These are phyloP conservation scores for Camptophora hylomeconis DNA, from an alignment of 2,329 filamentous ascomycete genomes.

Conservation along the genomic window DNA sequence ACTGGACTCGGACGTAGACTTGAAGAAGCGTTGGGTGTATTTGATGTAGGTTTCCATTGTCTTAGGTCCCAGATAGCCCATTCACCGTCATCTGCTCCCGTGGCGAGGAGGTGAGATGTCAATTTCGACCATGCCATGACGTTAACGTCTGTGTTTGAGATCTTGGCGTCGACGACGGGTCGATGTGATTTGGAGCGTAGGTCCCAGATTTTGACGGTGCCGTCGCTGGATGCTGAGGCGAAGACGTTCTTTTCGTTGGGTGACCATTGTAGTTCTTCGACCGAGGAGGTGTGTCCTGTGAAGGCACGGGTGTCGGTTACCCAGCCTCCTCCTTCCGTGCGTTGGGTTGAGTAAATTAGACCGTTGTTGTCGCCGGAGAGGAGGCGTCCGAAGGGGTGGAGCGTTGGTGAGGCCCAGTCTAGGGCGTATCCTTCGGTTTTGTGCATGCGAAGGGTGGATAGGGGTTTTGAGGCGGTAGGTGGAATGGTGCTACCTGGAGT, in stretches of 20 bases:
- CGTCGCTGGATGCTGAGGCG: conserved; percentile 84
- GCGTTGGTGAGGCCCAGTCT: conserved; percentile 69
- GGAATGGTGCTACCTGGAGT: conserved; percentile 70
- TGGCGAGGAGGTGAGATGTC: conserved; percentile 79
- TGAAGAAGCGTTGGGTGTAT: conserved; percentile 29
- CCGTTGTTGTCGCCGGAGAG: conserved; percentile 86
- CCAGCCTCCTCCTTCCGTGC: conserved; percentile 78
- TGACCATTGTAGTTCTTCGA: conserved; percentile 96
- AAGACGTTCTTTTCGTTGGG: conserved; percentile 89
- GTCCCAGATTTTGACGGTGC: conserved; percentile 93
- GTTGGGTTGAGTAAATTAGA: conserved; percentile 74
- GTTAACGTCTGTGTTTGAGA: conserved; percentile 79
- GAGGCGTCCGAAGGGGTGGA: conserved; percentile 68
- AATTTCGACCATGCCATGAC: conserved; percentile 90
- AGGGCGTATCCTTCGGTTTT: conserved; percentile 88
- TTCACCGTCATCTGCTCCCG: conserved; percentile 81
- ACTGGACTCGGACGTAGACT: conserved; percentile 58
- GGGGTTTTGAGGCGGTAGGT: conserved; percentile 73
- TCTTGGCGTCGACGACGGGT: conserved; percentile 74
- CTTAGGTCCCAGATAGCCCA: conserved; percentile 96
- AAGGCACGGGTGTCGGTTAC: conserved; percentile 75
- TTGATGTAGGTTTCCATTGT: conserved; percentile 66
- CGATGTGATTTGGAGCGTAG: conserved; percentile 78
- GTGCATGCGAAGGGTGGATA: conserved; percentile 80
- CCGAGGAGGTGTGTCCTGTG: conserved; percentile 67